phyloP scores from a whole-genome alignment of 257 asterid species.

The Thymus mandschuricus region DNA sequence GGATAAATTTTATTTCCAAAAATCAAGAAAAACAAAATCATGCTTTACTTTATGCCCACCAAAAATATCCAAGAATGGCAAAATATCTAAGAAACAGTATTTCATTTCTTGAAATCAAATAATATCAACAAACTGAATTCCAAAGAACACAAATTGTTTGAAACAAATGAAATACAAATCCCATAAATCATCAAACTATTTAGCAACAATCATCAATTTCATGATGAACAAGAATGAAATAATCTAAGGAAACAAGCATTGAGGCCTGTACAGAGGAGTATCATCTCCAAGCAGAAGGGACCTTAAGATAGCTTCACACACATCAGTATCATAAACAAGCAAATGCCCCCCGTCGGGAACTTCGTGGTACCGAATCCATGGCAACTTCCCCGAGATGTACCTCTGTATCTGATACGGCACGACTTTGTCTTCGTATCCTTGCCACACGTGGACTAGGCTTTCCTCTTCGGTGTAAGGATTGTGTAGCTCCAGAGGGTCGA shows the following conservation, averaged over 20 bases:
- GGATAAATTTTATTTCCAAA: too few relatives aligned
- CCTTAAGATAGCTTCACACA: conserved; percentile 88
- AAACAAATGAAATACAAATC: conserved; percentile 30
- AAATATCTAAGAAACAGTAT: too few relatives aligned
- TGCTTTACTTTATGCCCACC: too few relatives aligned
- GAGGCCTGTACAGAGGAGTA: conserved; percentile 62
- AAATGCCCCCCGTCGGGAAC: conserved; percentile 89
- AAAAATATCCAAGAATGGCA: too few relatives aligned
- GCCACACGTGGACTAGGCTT: conserved; percentile 57
- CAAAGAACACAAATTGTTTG: conserved; percentile 21
- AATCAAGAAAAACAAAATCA: too few relatives aligned
- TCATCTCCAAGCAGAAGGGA: conserved; percentile 86
- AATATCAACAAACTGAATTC: conserved; percentile 20
- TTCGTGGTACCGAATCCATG: conserved; percentile 93
- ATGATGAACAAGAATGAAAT: conserved; percentile 38
- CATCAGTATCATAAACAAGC: conserved; percentile 76
- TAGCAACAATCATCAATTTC: conserved; percentile 40
- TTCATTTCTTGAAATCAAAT: too few relatives aligned
- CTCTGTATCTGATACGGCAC: conserved; percentile 70
- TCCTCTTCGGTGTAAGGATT: conserved; percentile 56
- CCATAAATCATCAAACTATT: conserved; percentile 39
- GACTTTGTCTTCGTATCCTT: conserved; percentile 55
- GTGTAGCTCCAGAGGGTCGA: conserved; percentile 71
- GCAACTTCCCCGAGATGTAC: conserved; percentile 58
- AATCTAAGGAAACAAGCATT: conserved; percentile 21